Percentiles rank a stretch among this genome's conserved stretches.
phyloP scores from a whole-genome alignment of 1,284 basidiomycete genomes.

The Cryptococcus sp. region DNA sequence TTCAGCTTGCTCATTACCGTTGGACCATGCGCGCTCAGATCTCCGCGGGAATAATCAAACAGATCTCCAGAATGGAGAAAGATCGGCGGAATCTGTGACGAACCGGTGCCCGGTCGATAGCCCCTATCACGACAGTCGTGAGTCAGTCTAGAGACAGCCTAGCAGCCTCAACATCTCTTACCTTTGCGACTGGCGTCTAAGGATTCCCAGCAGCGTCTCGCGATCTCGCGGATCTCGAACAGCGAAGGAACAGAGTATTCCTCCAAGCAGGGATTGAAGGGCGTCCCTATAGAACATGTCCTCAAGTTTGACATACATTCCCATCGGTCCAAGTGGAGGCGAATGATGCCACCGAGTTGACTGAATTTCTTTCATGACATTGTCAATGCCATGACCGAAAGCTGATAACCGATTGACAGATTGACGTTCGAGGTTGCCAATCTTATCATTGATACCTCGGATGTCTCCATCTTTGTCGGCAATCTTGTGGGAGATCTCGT shows the following conservation, averaged over 20 bases:
- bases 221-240: slow-evolving; percentile 74
- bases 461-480: slow-evolving; percentile 3
- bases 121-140: slow-evolving; percentile 13
- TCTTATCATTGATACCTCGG: slow-evolving; percentile 16
- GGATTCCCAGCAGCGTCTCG: slow-evolving; percentile 61
- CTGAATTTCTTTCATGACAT: slow-evolving; percentile 62
- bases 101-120: slow-evolving; percentile 22
- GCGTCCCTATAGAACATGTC: slow-evolving; percentile 70
- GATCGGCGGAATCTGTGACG: slow-evolving; percentile 55
- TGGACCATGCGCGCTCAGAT: slow-evolving; percentile 63
- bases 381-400: slow-evolving; percentile 44
- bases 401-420: slow-evolving; percentile 59
- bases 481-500: slow-evolving; percentile 4
- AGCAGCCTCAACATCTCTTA: slow-evolving; percentile 60
- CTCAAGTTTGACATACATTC: slow-evolving; percentile 69
- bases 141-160: slow-evolving; percentile 21
- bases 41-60: slow-evolving; percentile 71
- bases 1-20: slow-evolving; percentile 85
- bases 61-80: slow-evolving; percentile 69
- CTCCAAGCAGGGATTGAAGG: slow-evolving; percentile 67
- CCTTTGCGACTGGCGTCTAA: slow-evolving; percentile 52
- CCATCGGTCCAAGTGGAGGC: slow-evolving; percentile 83
- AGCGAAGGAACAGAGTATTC: slow-evolving; percentile 70
- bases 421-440: slow-evolving; percentile 21
- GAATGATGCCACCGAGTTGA: slow-evolving; percentile 65